Percentiles rank a stretch among this genome's conserved stretches.
Conservation (phyloP, 2,329 filamentous ascomycete species). For the Colletotrichum endophyticum region DNA sequence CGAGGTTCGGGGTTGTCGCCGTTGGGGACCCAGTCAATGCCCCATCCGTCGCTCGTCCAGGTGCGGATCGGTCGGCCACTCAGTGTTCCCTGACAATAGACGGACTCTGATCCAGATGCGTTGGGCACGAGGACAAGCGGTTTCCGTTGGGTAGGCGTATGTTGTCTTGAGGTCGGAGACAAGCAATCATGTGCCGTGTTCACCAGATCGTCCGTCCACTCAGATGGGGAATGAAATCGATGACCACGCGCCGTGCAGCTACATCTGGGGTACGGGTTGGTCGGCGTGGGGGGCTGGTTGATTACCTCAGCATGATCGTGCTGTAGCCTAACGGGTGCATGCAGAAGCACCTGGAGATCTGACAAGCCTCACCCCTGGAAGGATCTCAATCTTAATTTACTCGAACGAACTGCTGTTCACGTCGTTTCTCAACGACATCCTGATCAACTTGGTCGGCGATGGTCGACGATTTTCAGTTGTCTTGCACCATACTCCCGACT, state of each 20-base stretch:
- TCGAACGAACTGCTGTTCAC: not conserved
- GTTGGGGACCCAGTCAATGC: not conserved
- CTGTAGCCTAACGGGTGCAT: not conserved
- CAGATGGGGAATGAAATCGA: conserved; percentile 4
- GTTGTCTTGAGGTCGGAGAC: not conserved
- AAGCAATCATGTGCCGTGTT: conserved; percentile 16
- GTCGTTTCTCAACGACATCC: not conserved
- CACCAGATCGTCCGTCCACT: conserved; percentile 12
- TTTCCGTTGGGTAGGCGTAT: not conserved
- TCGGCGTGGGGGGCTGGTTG: not conserved
- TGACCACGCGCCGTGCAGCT: conserved; percentile 11
- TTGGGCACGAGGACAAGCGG: not conserved
- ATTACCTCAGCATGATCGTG: conserved; percentile 6
- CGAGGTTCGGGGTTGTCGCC: not conserved
- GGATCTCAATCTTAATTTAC: not conserved
- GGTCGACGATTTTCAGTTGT: not conserved
- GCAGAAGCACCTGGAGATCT: not conserved
- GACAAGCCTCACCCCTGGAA: not conserved
- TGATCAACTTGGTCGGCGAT: not conserved
- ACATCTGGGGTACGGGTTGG: conserved; percentile 7
- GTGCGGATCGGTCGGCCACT: not conserved
- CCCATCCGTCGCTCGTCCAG: not conserved
- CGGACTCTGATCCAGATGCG: not conserved
- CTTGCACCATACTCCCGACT: not conserved
- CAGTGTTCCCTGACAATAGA: not conserved